These are phyloP conservation scores for Meripilus lineatus DNA, from an alignment of 1,284 basidiomycete genomes.

Conservation along the genomic window DNA sequence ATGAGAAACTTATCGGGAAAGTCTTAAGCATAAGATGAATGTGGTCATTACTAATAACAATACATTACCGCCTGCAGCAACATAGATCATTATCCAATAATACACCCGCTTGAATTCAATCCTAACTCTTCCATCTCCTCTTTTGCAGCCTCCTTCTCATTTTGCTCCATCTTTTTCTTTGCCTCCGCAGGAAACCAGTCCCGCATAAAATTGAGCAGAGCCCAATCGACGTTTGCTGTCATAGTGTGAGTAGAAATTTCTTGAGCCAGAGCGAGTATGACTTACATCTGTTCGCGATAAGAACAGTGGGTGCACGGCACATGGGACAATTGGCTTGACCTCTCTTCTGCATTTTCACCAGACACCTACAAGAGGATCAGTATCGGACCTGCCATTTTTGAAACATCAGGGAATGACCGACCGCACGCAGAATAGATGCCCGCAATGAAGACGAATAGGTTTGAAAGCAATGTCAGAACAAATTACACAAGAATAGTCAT, in stretches of 20 bases:
- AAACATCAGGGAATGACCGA: conserved; percentile 19
- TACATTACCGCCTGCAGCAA: too few species aligned
- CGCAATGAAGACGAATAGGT: conserved; percentile 80
- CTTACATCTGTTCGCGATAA: conserved; percentile 72
- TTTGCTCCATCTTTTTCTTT: conserved; percentile 70
- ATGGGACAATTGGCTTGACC: conserved; percentile 81
- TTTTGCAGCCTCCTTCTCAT: conserved; percentile 70
- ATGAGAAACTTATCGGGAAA: too few species aligned
- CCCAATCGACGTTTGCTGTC: conserved; percentile 77
- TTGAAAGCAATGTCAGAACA: conserved; percentile 86
- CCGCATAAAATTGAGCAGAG: conserved; percentile 80
- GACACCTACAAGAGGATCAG: conserved; percentile 44
- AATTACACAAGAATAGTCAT: conserved; percentile 75
- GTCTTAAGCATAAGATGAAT: too few species aligned
- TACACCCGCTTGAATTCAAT: conserved; percentile 34
- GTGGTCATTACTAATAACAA: too few species aligned
- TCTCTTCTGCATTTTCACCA: conserved; percentile 92
- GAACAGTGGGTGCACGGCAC: conserved; percentile 75
- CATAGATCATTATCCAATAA: conserved; percentile 22
- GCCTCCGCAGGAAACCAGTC: conserved; percentile 93
- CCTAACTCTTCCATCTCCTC: conserved; percentile 72
- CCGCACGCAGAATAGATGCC: conserved; percentile 90
- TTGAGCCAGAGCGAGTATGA: conserved; percentile 14
- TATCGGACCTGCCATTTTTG: background rate
- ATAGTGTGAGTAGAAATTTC: background rate